Evolutionary conservation across 495 filamentous ascomycete genomes (phyloP).

Genomic region (Aspergillus coremiiformis): DNA sequence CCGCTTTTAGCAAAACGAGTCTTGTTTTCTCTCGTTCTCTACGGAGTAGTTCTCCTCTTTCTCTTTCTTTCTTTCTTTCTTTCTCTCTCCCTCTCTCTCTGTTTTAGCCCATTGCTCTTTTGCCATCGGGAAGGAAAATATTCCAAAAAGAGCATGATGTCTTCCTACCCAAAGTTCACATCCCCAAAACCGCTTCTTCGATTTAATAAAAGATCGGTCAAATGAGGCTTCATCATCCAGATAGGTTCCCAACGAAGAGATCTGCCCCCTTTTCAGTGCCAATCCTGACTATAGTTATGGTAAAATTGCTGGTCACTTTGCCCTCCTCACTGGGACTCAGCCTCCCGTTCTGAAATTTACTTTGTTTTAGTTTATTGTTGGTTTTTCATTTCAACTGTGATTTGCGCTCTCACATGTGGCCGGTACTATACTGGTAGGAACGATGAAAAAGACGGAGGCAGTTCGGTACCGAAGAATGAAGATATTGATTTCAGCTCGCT

Average conservation of each 20-base stretch:
- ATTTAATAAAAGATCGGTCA: conserved; percentile 9
- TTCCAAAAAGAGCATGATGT: not conserved
- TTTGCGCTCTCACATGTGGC: not conserved
- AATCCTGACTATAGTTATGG: not conserved
- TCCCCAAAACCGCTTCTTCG: conserved; percentile 3
- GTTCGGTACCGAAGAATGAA: conserved; percentile 4
- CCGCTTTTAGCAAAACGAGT: not conserved
- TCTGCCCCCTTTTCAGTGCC: not conserved
- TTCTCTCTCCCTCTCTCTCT: not conserved
- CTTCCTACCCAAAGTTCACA: conserved; percentile 2
- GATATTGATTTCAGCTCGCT: not conserved
- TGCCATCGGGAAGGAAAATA: not conserved
- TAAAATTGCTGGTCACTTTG: not conserved
- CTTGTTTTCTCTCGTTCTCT: not conserved
- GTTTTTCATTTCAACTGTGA: not conserved
- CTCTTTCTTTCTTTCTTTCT: not conserved
- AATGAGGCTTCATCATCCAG: conserved; percentile 12
- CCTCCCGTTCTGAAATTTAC: not conserved
- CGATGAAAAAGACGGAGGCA: not conserved
- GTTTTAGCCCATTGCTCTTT: no score
- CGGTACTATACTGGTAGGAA: not conserved
- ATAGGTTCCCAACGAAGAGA: no score
- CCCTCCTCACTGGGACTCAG: no score
- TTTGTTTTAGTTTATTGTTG: not conserved
- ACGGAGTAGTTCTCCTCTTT: not conserved